These are phyloP conservation scores for Plasmopara viticola DNA, from an alignment of 352 stramenopile species.

Conservation along the genomic window DNA sequence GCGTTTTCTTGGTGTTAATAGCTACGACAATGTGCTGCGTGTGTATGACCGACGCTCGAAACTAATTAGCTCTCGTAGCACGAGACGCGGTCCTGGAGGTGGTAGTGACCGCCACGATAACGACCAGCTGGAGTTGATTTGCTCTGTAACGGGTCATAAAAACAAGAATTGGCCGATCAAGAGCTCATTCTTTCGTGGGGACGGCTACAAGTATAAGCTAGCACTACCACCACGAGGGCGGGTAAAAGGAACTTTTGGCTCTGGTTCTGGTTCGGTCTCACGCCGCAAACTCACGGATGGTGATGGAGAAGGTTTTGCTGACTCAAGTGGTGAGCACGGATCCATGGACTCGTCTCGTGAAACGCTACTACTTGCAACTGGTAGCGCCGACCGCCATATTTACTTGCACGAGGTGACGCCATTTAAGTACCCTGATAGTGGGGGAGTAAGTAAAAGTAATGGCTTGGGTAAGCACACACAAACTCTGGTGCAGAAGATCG, in stretches of 20 bases:
- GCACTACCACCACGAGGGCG: constrained; percentile 34
- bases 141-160: constrained; percentile 78
- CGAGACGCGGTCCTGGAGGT: constrained; percentile 19
- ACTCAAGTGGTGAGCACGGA: constrained; percentile 33
- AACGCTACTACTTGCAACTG: constrained; percentile 75
- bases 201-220: constrained; percentile 85
- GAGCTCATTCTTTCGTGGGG: constrained; percentile 83
- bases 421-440: constrained; percentile 33
- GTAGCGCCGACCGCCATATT: constrained; percentile 83
- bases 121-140: constrained; percentile 76
- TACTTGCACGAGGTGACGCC: constrained; percentile 82
- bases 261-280: constrained; percentile 22
- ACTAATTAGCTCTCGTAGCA: constrained; percentile 57
- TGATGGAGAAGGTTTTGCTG: constrained; percentile 64
- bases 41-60: constrained; percentile 83
- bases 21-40: constrained; percentile 86
- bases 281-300: constrained; percentile 74
- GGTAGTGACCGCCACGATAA: constrained; percentile 39
- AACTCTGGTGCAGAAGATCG: constrained; percentile 77
- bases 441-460: constrained; percentile 13
- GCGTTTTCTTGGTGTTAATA: constrained; percentile 79
- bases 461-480: constrained; percentile 31
- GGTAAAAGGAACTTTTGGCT: constrained; percentile 16
- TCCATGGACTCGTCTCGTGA: constrained; percentile 44
- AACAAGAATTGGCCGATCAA: constrained; percentile 91